Evolutionary conservation across 306 rosid species (phyloP), one percentile per base, ranked within the genome.

Genomic region (Lathyrus sativus): DNA sequence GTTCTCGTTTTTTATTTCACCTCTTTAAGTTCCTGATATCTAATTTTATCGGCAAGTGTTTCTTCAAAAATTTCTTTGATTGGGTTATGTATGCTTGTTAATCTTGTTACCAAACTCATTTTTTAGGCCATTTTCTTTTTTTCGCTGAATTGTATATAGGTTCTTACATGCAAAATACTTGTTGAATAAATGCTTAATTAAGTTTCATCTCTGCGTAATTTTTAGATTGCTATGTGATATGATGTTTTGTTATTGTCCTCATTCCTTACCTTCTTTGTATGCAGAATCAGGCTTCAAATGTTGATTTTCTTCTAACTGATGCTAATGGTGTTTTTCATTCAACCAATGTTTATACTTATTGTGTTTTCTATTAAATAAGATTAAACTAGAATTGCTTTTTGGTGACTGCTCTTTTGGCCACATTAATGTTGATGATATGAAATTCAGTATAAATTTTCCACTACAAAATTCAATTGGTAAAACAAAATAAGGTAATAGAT

Each of bases 271-370:
- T 74, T 62, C 49, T 43, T 26, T 72, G 50, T 59, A 8, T 55
- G 33, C 83, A 93, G 99, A 86, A 86, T 70, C 97, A 80, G 81
- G 78, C 73, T 77, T 79, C 96, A 65, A 82, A 83, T 33, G 86
- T 77, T 58, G 88, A 87, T 75, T 85, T 83, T 64, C 77, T 80
- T 72, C 96, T 90, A 65, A 72, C 66, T 50, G 97, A 93, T 70
- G 95, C 89, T 14, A 79, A 80, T 75, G 99, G 89, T 37, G 46
- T 78, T 72, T 90, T 93, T 68, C 92, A 68, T 15, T 87, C 97
- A 10, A 87, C 90, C 80, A 90, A 93, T 97, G 99, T 93, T 57
- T 3, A 43, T 57, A 22, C 56, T 70, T 65, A 8, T 50, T 51
- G 65, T 50, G n/a, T 70, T 35, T 51, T 11, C 45, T 5, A 22